Conservation (phyloP, 805 yeast species). For the Barnettozyma salicaria region DNA sequence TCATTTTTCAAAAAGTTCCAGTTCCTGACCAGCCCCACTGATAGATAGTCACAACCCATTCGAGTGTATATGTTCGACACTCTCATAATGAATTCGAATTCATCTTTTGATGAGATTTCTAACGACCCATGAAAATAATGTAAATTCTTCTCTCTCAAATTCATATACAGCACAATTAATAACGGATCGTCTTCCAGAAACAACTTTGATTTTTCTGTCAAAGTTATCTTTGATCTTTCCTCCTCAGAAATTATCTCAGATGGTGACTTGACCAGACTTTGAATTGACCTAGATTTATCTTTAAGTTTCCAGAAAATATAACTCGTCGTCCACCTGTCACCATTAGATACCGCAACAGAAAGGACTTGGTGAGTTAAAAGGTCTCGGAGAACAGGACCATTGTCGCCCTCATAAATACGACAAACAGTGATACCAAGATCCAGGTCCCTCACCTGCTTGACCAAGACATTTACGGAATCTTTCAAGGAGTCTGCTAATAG, state of each 20-base stretch:
- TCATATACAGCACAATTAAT: conserved; percentile 56
- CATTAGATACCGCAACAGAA: conserved; percentile 50
- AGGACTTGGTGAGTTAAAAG: conserved; percentile 47
- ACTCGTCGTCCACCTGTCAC: conserved; percentile 76
- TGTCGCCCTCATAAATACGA: conserved; percentile 63
- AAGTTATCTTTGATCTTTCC: conserved; percentile 19
- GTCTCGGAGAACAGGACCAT: conserved; percentile 45
- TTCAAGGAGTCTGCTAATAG: conserved; percentile 66
- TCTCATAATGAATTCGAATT: conserved; percentile 55
- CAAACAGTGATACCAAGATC: conserved; percentile 78
- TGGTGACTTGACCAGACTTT: conserved; percentile 59
- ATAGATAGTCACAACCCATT: conserved; percentile 88
- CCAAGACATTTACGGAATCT: conserved; percentile 73
- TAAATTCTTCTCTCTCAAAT: conserved; percentile 47
- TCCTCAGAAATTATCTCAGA: conserved; percentile 31
- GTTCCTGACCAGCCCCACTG: conserved; percentile 51
- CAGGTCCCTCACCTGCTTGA: conserved; percentile 59
- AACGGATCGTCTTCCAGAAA: conserved; percentile 79
- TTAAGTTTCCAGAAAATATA: conserved; percentile 71
- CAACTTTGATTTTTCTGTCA: conserved; percentile 30
- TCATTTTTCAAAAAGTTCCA: conserved; percentile 55
- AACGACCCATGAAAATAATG: conserved; percentile 46
- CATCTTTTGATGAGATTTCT: conserved; percentile 38
- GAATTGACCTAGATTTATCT: conserved; percentile 46
- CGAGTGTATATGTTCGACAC: conserved; percentile 64